These are phyloP conservation scores for Phragmites australis DNA, from an alignment of 176 grass and related monocot species.

Conservation along the genomic window DNA sequence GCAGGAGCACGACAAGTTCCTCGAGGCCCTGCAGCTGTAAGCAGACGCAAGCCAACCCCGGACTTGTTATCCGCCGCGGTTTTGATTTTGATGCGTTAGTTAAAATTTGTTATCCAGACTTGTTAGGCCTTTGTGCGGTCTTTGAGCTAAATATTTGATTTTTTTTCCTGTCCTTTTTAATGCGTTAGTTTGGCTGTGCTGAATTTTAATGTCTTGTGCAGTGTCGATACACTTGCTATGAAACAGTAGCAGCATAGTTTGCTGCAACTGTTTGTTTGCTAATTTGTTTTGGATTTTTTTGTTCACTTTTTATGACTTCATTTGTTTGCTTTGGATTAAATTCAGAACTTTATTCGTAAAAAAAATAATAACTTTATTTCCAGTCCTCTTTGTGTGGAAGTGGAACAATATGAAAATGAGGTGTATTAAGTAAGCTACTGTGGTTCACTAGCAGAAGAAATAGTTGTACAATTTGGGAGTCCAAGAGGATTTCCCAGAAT, in stretches of 20 bases:
- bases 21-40: constrained; percentile 92
- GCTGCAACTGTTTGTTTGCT: neutral
- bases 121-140: neutral
- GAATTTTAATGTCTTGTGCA: neutral
- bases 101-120: too few relatives aligned
- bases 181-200: neutral
- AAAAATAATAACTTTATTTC: neutral
- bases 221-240: neutral
- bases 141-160: neutral
- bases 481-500: neutral
- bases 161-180: constrained; percentile 13
- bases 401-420: neutral
- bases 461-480: neutral
- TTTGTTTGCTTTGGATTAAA: neutral
- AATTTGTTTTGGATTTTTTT: neutral
- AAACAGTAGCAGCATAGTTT: neutral
- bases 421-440: neutral
- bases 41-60: neutral
- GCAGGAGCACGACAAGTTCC: constrained; percentile 93
- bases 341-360: neutral
- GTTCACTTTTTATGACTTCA: neutral
- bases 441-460: constrained; percentile 9
- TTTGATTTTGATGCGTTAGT: constrained; percentile 19
- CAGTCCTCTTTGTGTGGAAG: neutral
- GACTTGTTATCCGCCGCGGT: neutral